Percentiles rank a stretch among this genome's conserved stretches.
Conservation (phyloP, 768 basidiomycete genomes). For the Mycena epipterygia region DNA sequence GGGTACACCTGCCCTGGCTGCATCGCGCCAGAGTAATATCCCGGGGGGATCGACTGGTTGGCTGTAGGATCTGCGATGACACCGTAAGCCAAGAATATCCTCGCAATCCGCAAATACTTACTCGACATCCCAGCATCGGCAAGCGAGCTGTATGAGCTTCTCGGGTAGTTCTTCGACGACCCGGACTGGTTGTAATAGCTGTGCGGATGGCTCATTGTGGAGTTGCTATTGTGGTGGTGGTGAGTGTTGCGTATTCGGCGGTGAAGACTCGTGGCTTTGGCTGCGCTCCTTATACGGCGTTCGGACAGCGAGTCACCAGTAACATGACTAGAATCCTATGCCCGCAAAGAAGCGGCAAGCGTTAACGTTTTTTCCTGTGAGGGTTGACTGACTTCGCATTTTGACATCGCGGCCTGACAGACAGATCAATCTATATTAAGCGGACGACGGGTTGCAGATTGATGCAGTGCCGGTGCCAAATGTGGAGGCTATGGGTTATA, state of each 20-base stretch:
- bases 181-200: not conserved
- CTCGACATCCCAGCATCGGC: slow-evolving; percentile 18
- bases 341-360: not conserved
- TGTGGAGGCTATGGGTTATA: not conserved
- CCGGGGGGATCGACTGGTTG: not conserved
- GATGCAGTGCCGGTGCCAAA: not conserved
- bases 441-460: slow-evolving; percentile 4
- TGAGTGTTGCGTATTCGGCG: not conserved
- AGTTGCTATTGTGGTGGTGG: not conserved
- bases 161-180: slow-evolving; percentile 1
- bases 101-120: not conserved
- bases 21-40: not conserved
- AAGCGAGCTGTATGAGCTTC: slow-evolving; percentile 22
- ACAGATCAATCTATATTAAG: slow-evolving; percentile 19
- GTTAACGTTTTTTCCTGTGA: not conserved
- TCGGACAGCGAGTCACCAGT: not conserved
- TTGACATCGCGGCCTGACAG: slow-evolving; percentile 15
- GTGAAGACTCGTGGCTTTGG: not conserved
- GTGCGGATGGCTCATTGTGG: slow-evolving; percentile 3
- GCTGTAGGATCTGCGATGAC: not conserved
- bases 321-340: slow-evolving; percentile 4
- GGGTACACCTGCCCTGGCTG: not conserved
- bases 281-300: not conserved
- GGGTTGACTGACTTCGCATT: not conserved
- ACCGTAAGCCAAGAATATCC: not conserved